A percentile compares a stretch with the other conserved stretches of the same genome.
Conservation (phyloP, 441 rosid species). For the Mallotus japonicus region DNA sequence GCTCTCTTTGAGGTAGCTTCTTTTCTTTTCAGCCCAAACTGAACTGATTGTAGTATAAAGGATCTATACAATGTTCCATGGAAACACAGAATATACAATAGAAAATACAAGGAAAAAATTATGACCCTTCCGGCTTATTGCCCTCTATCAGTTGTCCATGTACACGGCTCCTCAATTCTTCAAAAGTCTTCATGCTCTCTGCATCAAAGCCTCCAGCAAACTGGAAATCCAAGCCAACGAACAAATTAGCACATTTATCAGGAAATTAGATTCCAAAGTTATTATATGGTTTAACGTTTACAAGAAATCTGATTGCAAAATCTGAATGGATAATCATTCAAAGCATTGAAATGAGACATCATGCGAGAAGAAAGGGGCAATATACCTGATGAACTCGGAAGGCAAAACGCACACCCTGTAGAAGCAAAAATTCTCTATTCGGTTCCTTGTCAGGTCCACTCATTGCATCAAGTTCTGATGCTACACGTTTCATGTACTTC, state of each 20-base stretch:
- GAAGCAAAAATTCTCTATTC: slow-evolving; percentile 82
- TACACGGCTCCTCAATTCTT: slow-evolving; percentile 76
- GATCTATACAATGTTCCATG: slow-evolving; percentile 18
- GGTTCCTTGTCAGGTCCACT: slow-evolving; percentile 86
- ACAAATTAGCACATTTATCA: neutral
- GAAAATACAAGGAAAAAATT: neutral
- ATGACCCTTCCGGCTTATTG: slow-evolving; percentile 42
- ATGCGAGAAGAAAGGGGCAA: neutral
- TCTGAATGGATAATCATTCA: neutral
- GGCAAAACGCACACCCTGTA: slow-evolving; percentile 94
- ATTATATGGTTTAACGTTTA: too few relatives aligned
- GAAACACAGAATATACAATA: slow-evolving; percentile 16
- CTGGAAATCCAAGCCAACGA: slow-evolving; percentile 39
- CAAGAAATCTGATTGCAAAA: neutral
- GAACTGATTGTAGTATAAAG: slow-evolving; percentile 6
- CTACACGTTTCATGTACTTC: slow-evolving; percentile 94
- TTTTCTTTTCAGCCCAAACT: slow-evolving; percentile 6
- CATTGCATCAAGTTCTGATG: slow-evolving; percentile 75
- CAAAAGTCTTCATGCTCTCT: slow-evolving; percentile 97
- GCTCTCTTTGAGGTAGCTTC: slow-evolving; percentile 5
- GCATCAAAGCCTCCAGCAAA: slow-evolving; percentile 98
- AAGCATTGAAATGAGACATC: neutral
- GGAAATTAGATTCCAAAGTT: neutral
- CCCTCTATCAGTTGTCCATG: slow-evolving; percentile 46
- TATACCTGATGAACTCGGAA: slow-evolving; percentile 96